Percentiles rank a stretch among this genome's conserved stretches.
Conservation (phyloP, 2,329 filamentous ascomycete species). For the Diplodia corticola region DNA sequence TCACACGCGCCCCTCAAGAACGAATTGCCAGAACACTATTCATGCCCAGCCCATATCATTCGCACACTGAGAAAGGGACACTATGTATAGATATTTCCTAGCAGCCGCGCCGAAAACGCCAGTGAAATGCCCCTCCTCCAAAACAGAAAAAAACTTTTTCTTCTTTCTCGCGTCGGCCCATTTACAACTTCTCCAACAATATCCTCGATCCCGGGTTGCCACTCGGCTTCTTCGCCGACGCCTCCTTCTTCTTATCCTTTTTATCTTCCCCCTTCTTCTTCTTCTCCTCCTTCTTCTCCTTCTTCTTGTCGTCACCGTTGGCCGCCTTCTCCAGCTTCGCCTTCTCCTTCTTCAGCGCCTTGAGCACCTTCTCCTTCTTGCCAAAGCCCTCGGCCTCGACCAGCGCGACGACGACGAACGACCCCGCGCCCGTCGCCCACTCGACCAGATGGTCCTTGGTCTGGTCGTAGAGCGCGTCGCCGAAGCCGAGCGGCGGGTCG, state of each 20-base stretch:
- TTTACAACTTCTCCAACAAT: conserved; percentile 41
- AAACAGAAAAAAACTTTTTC: not conserved
- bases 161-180: not conserved
- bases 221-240: conserved; percentile 37
- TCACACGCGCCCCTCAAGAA: not conserved
- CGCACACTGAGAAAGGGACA: not conserved
- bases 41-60: not conserved
- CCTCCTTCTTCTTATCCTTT: conserved; percentile 26
- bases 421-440: conserved; percentile 85
- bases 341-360: conserved; percentile 71
- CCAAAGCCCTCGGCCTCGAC: conserved; percentile 70
- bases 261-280: conserved; percentile 45
- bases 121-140: not conserved
- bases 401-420: conserved; percentile 81
- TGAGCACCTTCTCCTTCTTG: conserved; percentile 65
- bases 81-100: not conserved
- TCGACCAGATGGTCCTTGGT: conserved; percentile 73
- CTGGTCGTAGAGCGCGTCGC: conserved; percentile 75
- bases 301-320: conserved; percentile 53
- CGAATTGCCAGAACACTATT: not conserved
- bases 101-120: not conserved
- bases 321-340: conserved; percentile 69
- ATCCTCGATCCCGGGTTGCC: conserved; percentile 52
- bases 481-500: conserved; percentile 77
- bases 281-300: conserved; percentile 41